Percentiles rank a stretch among this genome's conserved stretches.
Evolutionary conservation across 345 rosid genomes (phyloP).

Genomic region (Atalantia buxifolia): DNA sequence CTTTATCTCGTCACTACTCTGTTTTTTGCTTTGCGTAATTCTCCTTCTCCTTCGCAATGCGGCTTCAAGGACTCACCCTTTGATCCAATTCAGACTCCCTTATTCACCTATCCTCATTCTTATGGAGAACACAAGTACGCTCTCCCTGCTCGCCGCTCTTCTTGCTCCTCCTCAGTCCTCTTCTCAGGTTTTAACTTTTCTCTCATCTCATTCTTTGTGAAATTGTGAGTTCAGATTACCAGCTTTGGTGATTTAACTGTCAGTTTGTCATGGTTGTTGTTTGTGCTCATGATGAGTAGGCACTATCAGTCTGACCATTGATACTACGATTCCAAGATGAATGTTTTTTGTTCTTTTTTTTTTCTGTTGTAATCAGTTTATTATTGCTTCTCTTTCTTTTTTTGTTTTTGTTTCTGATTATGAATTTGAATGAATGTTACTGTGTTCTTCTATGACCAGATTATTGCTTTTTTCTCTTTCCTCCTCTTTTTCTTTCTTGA

Average conservation of each 20-base stretch:
- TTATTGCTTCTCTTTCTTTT: no score
- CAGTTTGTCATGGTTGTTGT: no score
- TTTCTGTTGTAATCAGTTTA: no score
- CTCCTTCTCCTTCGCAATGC: slow-evolving; percentile 51
- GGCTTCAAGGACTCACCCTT: slow-evolving; percentile 71
- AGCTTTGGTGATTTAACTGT: background rate
- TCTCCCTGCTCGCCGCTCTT: slow-evolving; percentile 58
- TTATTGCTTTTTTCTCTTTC: slow-evolving; percentile 18
- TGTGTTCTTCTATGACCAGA: slow-evolving; percentile 24
- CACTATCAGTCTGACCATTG: no score
- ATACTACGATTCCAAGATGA: no score
- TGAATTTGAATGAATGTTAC: background rate
- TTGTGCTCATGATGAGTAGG: no score
- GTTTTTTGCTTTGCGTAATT: slow-evolving; percentile 46
- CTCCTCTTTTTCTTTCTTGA: background rate
- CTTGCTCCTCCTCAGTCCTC: slow-evolving; percentile 65
- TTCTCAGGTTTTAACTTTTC: slow-evolving; percentile 49
- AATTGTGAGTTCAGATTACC: background rate
- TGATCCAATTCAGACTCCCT: slow-evolving; percentile 59
- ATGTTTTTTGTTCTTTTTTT: no score
- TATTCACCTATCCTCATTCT: slow-evolving; percentile 72
- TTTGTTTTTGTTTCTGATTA: background rate
- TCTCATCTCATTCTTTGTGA: background rate
- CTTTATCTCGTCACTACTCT: slow-evolving; percentile 60
- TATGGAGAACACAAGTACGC: slow-evolving; percentile 89